Evolutionary conservation across 2,329 filamentous ascomycete genomes (phyloP), one percentile per base, ranked within the genome.

Genomic region (Verticillium tricorpus): DNA sequence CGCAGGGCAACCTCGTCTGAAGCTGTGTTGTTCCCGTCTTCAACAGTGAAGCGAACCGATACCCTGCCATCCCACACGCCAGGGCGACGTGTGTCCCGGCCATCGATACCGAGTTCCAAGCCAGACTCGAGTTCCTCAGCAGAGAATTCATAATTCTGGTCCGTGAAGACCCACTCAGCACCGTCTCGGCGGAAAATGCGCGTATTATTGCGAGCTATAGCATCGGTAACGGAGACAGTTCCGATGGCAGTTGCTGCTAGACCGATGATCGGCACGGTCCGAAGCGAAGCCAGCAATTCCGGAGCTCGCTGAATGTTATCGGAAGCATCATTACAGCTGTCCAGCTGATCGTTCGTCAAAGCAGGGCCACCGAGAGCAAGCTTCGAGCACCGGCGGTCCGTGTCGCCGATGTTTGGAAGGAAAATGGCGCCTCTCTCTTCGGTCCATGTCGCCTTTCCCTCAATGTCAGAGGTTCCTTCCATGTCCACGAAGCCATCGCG

Each of bases 41-140:
- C 34, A 1, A 78, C 68, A 9, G 65, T 66, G 60, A 78, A 75
- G 11, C 64, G 61, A 35, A 72, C 65, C 14, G 15, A 68, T 35
- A 67, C 70, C 0, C 62, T 61, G 2, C 72, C 73, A 17, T 74
- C 67, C 73, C 73, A 76, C 3, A 37, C 64, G 0, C 52, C 32
- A 0, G 67, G 25, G 25, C 69, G 60, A 31, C 68, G 65, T 22
- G 67, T 60, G 40, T 76, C 72, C 4, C 75, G 71, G 0, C 66
- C 73, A 63, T 78, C 76, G 11, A 78, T 71, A 5, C 73, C 74
- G 0, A 79, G 70, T 1, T 67, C 65, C 5, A 78, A 65, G 2
- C 75, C 77, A 1, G 52, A 28, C 12, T 62, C 62, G 1, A 77
- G 64, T 14, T 71, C 66, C 1, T 60, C 60, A 2, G 69, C 65